phyloP scores from a whole-genome alignment of 768 basidiomycete genomes.

The Termitomyces eurrhizus region DNA sequence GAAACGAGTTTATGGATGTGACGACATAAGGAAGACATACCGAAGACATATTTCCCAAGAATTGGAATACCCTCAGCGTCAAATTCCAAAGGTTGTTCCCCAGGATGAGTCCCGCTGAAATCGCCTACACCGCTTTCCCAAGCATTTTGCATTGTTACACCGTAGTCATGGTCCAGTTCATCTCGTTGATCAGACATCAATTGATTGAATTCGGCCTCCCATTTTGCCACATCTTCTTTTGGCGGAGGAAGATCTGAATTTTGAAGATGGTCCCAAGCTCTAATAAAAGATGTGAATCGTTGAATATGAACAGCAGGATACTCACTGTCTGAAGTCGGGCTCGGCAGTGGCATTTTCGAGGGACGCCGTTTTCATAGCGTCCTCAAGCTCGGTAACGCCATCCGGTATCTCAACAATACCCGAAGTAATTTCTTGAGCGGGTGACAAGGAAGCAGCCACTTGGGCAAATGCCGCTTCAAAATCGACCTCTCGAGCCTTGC shows the following conservation, averaged over 20 bases:
- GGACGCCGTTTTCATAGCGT: slow-evolving; percentile 30
- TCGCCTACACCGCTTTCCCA: slow-evolving; percentile 59
- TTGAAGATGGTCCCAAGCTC: slow-evolving; percentile 61
- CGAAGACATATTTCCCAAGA: slow-evolving; percentile 71
- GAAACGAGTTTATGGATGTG: not conserved
- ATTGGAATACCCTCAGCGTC: slow-evolving; percentile 75
- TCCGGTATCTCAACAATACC: slow-evolving; percentile 54
- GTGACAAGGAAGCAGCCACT: slow-evolving; percentile 47
- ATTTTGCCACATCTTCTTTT: slow-evolving; percentile 64
- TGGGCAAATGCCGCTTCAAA: slow-evolving; percentile 86
- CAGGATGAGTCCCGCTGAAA: slow-evolving; percentile 28
- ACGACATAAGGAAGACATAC: slow-evolving; percentile 37
- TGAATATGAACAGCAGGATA: slow-evolving; percentile 1
- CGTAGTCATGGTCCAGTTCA: slow-evolving; percentile 61
- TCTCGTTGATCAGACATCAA: slow-evolving; percentile 68
- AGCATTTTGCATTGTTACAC: slow-evolving; percentile 54
- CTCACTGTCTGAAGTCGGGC: slow-evolving; percentile 54
- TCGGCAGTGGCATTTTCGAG: slow-evolving; percentile 27
- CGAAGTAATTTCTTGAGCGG: slow-evolving; percentile 35
- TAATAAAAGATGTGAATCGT: slow-evolving; percentile 21
- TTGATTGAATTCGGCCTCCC: slow-evolving; percentile 83
- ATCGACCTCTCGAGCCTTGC: slow-evolving; percentile 72
- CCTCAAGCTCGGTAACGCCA: slow-evolving; percentile 33
- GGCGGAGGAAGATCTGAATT: slow-evolving; percentile 55
- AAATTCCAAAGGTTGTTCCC: slow-evolving; percentile 40